phyloP scores from a whole-genome alignment of 768 basidiomycete genomes.

The Paxillus involutus region DNA sequence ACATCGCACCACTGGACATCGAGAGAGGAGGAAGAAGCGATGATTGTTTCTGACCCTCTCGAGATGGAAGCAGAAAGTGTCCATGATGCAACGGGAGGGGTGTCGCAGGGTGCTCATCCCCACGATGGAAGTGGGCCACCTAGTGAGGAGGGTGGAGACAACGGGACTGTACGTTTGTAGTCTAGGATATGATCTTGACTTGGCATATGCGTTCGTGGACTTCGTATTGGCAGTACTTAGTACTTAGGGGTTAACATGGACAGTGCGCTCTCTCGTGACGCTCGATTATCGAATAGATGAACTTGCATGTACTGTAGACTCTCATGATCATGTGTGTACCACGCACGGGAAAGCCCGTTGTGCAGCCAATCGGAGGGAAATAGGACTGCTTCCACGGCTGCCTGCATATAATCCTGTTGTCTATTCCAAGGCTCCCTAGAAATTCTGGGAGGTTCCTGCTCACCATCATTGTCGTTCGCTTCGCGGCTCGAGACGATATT shows the following conservation, averaged over 20 bases:
- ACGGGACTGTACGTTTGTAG: slow-evolving; percentile 8
- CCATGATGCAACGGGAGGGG: not conserved
- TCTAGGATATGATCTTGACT: not conserved
- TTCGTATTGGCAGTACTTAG: not conserved
- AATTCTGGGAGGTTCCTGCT: too few relatives aligned
- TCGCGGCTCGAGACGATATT: not conserved
- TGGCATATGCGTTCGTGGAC: not conserved
- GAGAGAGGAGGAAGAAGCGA: slow-evolving; percentile 30
- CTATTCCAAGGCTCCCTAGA: too few relatives aligned
- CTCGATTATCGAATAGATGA: too few relatives aligned
- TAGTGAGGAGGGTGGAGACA: not conserved
- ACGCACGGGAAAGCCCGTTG: too few relatives aligned
- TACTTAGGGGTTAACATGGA: not conserved
- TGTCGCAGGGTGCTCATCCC: not conserved
- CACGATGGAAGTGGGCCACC: not conserved
- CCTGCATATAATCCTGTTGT: too few relatives aligned
- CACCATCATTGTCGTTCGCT: not conserved
- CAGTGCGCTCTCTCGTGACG: too few relatives aligned
- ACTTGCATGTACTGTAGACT: too few relatives aligned
- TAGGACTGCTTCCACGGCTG: too few relatives aligned
- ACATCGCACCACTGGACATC: slow-evolving; percentile 32
- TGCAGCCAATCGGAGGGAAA: too few relatives aligned
- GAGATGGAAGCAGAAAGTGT: slow-evolving; percentile 10
- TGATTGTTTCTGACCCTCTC: slow-evolving; percentile 23
- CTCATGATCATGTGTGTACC: too few relatives aligned